phyloP scores from a whole-genome alignment of 495 filamentous ascomycete species.

The Neurospora sp. region DNA sequence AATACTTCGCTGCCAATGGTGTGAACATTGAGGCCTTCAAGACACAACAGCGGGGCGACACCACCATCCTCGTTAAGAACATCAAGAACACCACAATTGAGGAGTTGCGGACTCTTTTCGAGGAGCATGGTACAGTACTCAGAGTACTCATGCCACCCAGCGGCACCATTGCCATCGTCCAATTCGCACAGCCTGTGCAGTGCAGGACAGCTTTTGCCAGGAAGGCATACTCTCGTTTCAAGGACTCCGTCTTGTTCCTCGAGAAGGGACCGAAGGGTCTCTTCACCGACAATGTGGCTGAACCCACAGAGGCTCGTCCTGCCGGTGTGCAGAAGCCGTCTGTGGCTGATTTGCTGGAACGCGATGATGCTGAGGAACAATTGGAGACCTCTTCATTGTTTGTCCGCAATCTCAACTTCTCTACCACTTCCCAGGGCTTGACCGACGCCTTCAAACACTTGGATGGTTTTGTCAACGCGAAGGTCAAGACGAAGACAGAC shows the following conservation, averaged over 20 bases:
- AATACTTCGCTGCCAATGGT: slow-evolving; percentile 76
- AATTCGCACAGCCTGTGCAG: slow-evolving; percentile 67
- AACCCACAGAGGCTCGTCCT: slow-evolving; percentile 15
- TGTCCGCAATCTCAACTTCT: slow-evolving; percentile 85
- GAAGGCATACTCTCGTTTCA: slow-evolving; percentile 80
- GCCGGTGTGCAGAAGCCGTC: slow-evolving; percentile 31
- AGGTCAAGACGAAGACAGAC: slow-evolving; percentile 79
- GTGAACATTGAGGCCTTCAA: slow-evolving; percentile 90
- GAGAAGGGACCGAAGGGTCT: slow-evolving; percentile 86
- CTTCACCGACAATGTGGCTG: slow-evolving; percentile 43
- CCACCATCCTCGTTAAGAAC: slow-evolving; percentile 87
- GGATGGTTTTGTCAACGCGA: slow-evolving; percentile 74
- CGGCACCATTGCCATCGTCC: slow-evolving; percentile 85
- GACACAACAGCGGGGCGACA: slow-evolving; percentile 69
- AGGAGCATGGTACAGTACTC: slow-evolving; percentile 61
- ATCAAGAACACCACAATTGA: slow-evolving; percentile 69
- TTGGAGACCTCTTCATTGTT: slow-evolving; percentile 71
- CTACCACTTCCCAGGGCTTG: slow-evolving; percentile 67
- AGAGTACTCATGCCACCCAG: slow-evolving; percentile 83
- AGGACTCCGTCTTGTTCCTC: slow-evolving; percentile 82
- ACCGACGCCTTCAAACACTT: slow-evolving; percentile 66
- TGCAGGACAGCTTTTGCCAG: slow-evolving; percentile 71
- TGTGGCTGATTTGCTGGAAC: slow-evolving; percentile 45
- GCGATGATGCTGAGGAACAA: slow-evolving; percentile 37
- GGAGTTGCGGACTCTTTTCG: slow-evolving; percentile 55